phyloP scores from a whole-genome alignment of 106 monocot genomes.

The Triglochin maritima region DNA sequence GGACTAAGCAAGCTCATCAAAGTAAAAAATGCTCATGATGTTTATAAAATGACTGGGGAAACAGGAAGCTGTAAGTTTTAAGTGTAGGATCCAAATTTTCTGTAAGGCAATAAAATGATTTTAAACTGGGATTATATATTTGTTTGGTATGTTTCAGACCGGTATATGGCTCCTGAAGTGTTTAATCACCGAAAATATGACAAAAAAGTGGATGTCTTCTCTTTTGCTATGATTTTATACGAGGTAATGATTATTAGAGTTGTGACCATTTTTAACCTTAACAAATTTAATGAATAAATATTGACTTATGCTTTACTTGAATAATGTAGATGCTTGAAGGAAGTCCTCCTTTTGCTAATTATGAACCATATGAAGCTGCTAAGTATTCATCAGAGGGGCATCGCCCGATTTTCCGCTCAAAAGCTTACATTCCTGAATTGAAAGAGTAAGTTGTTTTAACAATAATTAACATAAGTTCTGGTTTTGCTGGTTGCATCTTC shows the following conservation, averaged over 20 bases:
- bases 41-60: conserved; percentile 98
- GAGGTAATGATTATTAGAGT: conserved; percentile 41
- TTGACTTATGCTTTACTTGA: background rate
- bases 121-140: conserved; percentile 4
- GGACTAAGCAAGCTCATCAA: conserved; percentile 91
- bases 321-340: conserved; percentile 87
- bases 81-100: background rate
- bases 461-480: background rate
- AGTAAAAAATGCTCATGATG: conserved; percentile 78
- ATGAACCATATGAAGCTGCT: conserved; percentile 94
- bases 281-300: background rate
- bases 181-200: conserved; percentile 97
- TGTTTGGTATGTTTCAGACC: conserved; percentile 29
- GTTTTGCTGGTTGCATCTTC: no score
- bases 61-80: conserved; percentile 90
- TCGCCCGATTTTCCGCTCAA: conserved; percentile 65
- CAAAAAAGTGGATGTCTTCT: conserved; percentile 98
- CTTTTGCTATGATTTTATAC: conserved; percentile 97
- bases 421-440: conserved; percentile 62
- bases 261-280: no score
- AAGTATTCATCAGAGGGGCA: conserved; percentile 76
- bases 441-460: conserved; percentile 41
- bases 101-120: background rate
- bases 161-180: conserved; percentile 99
- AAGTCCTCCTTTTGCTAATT: conserved; percentile 70